phyloP scores from a whole-genome alignment of 441 rosid species.

The Populus hybrid region DNA sequence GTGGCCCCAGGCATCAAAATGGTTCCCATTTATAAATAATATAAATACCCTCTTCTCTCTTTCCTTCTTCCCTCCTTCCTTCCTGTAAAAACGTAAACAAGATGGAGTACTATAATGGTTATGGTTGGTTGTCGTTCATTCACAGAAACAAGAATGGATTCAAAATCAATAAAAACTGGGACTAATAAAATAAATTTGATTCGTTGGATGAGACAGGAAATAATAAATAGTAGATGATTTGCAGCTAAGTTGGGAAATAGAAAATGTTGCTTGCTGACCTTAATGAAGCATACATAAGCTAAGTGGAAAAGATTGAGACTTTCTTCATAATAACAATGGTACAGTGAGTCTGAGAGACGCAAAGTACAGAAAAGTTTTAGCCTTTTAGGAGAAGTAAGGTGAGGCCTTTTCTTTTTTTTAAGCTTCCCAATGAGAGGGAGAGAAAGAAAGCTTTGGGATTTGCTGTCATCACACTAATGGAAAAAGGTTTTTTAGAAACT shows the following conservation, averaged over 20 bases:
- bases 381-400: background rate
- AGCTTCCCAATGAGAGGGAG: background rate
- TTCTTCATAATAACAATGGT: background rate
- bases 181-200: background rate
- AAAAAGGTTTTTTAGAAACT: background rate
- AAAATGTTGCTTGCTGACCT: background rate
- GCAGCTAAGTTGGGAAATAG: background rate
- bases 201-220: background rate
- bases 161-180: background rate
- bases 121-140: background rate
- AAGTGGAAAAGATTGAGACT: background rate
- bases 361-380: background rate
- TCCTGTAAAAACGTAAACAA: background rate
- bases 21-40: slow-evolving; percentile 12
- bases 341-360: background rate
- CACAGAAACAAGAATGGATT: background rate
- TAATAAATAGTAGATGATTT: background rate
- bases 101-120: background rate
- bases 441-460: background rate
- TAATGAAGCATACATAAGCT: background rate
- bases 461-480: background rate
- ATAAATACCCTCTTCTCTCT: background rate
- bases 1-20: background rate
- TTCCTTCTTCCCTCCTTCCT: slow-evolving; percentile 1
- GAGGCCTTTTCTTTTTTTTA: background rate